These are phyloP conservation scores for Pyropia yezoensis DNA, from an alignment of 23 red algal genomes.

Conservation along the genomic window DNA sequence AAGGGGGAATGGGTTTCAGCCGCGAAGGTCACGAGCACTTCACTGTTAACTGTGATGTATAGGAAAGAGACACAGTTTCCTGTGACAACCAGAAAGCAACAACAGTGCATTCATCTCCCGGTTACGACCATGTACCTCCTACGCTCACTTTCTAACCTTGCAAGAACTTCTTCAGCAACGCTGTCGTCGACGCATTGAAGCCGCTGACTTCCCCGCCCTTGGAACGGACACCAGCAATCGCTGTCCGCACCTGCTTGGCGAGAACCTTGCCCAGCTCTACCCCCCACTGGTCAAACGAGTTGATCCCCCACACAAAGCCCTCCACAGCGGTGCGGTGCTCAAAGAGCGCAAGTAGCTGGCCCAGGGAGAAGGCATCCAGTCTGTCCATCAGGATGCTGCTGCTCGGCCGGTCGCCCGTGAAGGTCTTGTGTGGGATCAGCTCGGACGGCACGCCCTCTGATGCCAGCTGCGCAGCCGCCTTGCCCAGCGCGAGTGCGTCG, in stretches of 20 bases:
- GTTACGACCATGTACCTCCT: too few species aligned
- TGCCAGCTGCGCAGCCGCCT: conserved; percentile 75
- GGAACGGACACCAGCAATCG: conserved; percentile 66
- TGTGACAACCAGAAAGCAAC: too few species aligned
- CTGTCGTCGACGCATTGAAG: conserved; percentile 73
- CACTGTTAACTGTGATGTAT: too few species aligned
- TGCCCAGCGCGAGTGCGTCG: conserved; percentile 90
- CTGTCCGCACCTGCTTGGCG: conserved; percentile 83
- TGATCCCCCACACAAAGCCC: conserved; percentile 97
- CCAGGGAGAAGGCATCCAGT: conserved; percentile 66
- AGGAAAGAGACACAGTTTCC: too few species aligned
- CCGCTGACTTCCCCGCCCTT: conserved; percentile 41
- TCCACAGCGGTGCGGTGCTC: conserved; percentile 97
- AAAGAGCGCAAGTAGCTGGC: conserved; percentile 88
- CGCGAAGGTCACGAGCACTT: too few species aligned
- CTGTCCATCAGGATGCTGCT: conserved; percentile 53
- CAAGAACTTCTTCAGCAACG: conserved; percentile 65
- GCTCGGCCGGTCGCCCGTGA: conserved; percentile 80
- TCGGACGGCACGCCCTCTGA: conserved; percentile 48
- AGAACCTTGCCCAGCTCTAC: conserved; percentile 97
- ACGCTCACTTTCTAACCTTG: not conserved
- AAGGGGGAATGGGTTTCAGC: too few species aligned
- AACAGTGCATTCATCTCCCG: too few species aligned
- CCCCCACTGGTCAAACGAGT: conserved; percentile 98
- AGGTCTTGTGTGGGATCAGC: conserved; percentile 84